These are phyloP conservation scores for Hymenoscyphus occultus DNA, from an alignment of 2,329 filamentous ascomycete genomes.

Conservation along the genomic window DNA sequence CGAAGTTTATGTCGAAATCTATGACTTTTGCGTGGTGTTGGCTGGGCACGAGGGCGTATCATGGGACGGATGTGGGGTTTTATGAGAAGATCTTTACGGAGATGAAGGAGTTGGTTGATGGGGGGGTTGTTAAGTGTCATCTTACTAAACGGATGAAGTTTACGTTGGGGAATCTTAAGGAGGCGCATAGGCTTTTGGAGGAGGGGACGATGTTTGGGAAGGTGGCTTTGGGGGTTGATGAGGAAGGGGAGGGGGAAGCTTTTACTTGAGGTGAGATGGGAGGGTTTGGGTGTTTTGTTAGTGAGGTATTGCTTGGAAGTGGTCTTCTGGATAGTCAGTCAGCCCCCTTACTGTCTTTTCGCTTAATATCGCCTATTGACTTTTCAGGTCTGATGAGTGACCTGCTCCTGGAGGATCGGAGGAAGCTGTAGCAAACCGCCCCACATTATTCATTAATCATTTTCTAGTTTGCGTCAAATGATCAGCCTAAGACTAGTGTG, in stretches of 20 bases:
- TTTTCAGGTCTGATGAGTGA: too few relatives aligned
- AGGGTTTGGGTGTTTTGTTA: not conserved
- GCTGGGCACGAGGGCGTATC: slow-evolving; percentile 42
- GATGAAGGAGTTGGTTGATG: slow-evolving; percentile 37
- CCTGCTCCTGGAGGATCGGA: too few relatives aligned
- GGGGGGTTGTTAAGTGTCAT: slow-evolving; percentile 40
- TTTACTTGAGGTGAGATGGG: not conserved
- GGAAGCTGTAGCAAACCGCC: too few relatives aligned
- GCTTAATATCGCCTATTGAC: too few relatives aligned
- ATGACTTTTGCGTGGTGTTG: slow-evolving; percentile 43
- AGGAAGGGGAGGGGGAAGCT: slow-evolving; percentile 21
- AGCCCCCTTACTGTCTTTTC: too few relatives aligned
- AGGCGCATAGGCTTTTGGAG: slow-evolving; percentile 42
- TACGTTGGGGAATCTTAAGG: slow-evolving; percentile 39
- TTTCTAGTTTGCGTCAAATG: too few relatives aligned
- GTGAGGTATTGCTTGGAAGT: too few relatives aligned
- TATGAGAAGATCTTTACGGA: slow-evolving; percentile 42
- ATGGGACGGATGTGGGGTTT: slow-evolving; percentile 39
- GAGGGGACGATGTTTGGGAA: slow-evolving; percentile 40
- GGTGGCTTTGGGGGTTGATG: slow-evolving; percentile 37
- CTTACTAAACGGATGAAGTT: slow-evolving; percentile 38
- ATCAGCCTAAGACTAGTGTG: too few relatives aligned
- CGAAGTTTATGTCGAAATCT: slow-evolving; percentile 46
- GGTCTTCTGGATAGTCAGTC: too few relatives aligned
- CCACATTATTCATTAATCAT: too few relatives aligned